Evolutionary conservation across 2,329 filamentous ascomycete genomes (phyloP), one percentile per base, ranked within the genome.

Genomic region (Hypoxylon sp.): DNA sequence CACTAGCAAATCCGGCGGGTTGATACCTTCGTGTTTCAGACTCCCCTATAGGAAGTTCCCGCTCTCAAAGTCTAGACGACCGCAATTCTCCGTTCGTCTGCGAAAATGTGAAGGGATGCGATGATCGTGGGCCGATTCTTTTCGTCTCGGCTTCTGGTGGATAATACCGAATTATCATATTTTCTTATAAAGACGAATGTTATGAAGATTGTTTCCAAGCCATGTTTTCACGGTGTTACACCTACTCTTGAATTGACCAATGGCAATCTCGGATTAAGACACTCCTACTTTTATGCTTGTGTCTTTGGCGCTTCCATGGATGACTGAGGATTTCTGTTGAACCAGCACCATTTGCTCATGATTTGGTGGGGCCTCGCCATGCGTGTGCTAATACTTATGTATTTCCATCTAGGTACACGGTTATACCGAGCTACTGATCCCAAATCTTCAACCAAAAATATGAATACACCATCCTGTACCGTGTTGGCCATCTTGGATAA

Each of bases 81-180:
- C 63, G 59, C 45, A 25, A 61, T 48, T 48, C 61, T 65, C 61
- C 65, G 59, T 58, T 58, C 30, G 9, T 28, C 38, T 59, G 23
- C 23, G 50, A 60, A 48, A 51, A 64, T 67, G 5, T 38, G 10
- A 59, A 21, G 65, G 63, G 59, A 65, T 63, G 55, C 34, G 34
- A 70, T 60, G 17, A 70, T 58, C 55, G 23, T 64, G 62, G 53
- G 48, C 60, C 58, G 34, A 68, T 63, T 52, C 55, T 53, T 19
- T 17, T 61, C 45, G 34, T 52, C 48, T 32, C 46, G 36, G 32
- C 32, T 50, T 23, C 38, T 13, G 14, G 13, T 55, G 23, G 9
- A 9, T 19, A 19, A 43, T 21, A 21, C 38, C 38, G 17, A 41
- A 21, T 43, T 21, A 19, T 21, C 38, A 7, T 43, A 43, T 43